phyloP scores from a whole-genome alignment of 2,329 filamentous ascomycete genomes.

The Fusarium buxicola region DNA sequence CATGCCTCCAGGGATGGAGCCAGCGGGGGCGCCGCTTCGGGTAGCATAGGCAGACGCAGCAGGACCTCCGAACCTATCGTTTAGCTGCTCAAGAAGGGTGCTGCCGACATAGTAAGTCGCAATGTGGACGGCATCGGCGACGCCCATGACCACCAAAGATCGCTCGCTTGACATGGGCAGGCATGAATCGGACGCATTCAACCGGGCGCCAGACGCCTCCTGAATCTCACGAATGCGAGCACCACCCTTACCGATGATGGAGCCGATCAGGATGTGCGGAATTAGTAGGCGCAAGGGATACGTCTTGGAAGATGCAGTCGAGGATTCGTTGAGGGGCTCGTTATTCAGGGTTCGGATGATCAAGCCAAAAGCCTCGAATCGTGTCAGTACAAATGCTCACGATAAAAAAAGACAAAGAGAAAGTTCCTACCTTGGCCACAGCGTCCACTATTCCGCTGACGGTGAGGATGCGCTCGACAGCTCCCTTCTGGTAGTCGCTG shows the following conservation, averaged over 20 bases:
- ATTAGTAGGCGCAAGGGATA: constrained; percentile 96
- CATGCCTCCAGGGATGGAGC: constrained; percentile 96
- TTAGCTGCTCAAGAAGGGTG: constrained; percentile 97
- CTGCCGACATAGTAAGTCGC: constrained; percentile 98
- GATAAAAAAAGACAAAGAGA: not conserved
- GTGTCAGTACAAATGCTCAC: constrained; percentile 43
- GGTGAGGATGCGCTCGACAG: constrained; percentile 96
- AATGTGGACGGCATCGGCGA: constrained; percentile 98
- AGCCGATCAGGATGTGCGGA: constrained; percentile 96
- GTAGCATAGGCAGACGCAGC: constrained; percentile 98
- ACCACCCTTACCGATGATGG: constrained; percentile 97
- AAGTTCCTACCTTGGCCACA: constrained; percentile 84
- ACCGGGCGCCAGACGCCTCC: constrained; percentile 93
- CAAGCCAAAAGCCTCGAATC: constrained; percentile 85
- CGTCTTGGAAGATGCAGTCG: constrained; percentile 93
- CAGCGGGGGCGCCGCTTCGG: constrained; percentile 90
- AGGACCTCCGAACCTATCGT: constrained; percentile 94
- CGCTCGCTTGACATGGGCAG: constrained; percentile 95
- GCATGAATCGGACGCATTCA: constrained; percentile 96
- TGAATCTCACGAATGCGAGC: constrained; percentile 98
- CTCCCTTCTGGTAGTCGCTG: constrained; percentile 96
- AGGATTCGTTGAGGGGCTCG: constrained; percentile 88
- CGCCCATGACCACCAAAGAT: constrained; percentile 97
- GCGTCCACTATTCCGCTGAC: constrained; percentile 97
- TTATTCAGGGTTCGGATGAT: constrained; percentile 99